phyloP scores from a whole-genome alignment of 2,329 filamentous ascomycete species.

The Hortaea sp. region DNA sequence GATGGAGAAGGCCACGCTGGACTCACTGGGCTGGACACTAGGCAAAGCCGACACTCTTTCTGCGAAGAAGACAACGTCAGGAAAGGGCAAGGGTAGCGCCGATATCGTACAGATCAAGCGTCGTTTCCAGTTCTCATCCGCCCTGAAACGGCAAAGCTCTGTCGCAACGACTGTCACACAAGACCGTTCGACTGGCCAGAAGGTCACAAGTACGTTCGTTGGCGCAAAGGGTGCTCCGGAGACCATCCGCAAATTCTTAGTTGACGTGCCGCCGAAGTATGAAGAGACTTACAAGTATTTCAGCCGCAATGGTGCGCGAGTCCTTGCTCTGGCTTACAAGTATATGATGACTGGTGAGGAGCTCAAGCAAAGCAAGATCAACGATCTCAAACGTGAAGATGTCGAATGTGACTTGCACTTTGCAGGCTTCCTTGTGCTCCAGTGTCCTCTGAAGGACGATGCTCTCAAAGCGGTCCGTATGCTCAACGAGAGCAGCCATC shows the following conservation, averaged over 20 bases:
- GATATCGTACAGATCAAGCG: slow-evolving; percentile 90
- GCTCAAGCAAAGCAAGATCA: slow-evolving; percentile 73
- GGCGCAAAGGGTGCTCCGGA: slow-evolving; percentile 95
- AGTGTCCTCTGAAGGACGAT: slow-evolving; percentile 93
- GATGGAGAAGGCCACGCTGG: slow-evolving; percentile 94
- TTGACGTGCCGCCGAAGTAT: slow-evolving; percentile 72
- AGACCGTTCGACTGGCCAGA: slow-evolving; percentile 63
- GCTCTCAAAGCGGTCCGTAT: slow-evolving; percentile 89
- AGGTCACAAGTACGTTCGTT: slow-evolving; percentile 76
- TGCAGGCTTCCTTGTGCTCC: slow-evolving; percentile 89
- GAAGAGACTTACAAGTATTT: slow-evolving; percentile 99
- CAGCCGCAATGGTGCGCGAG: slow-evolving; percentile 87
- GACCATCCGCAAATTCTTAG: slow-evolving; percentile 89
- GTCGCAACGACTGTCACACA: slow-evolving; percentile 70
- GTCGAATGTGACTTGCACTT: slow-evolving; percentile 79
- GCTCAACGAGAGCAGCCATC: slow-evolving; percentile 97
- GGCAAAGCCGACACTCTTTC: slow-evolving; percentile 77
- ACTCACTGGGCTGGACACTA: slow-evolving; percentile 84
- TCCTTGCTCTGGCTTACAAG: slow-evolving; percentile 89
- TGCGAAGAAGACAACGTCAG: slow-evolving; percentile 47
- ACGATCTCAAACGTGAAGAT: slow-evolving; percentile 86
- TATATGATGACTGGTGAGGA: slow-evolving; percentile 74
- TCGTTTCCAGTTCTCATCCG: slow-evolving; percentile 95
- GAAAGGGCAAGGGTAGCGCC: slow-evolving; percentile 33
- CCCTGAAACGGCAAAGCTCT: slow-evolving; percentile 90